Base-by-base conservation (phyloP, 163 green algal species). In the Prototheca wickerhamii region DNA sequence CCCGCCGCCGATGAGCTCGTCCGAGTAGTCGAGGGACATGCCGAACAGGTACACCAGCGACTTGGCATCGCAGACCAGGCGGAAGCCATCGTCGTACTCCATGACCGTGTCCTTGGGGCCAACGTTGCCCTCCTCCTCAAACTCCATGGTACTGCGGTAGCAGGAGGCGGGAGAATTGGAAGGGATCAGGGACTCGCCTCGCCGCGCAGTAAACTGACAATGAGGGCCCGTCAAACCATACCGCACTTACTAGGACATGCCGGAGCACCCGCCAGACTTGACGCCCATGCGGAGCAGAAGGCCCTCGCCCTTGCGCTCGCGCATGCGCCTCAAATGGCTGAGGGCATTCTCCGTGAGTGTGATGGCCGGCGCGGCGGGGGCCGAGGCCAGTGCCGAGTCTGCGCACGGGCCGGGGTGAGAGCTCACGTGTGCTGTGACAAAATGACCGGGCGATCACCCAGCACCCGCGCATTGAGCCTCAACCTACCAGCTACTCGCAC, bases 41-140 rank as follows among this genome's bases (percentile, higher is more conserved):
- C 91, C 91, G 73, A 95, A 97, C 12, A 97, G 75, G 60, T 95
- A 97, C 15, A 97, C 79, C 59, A 97, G 74, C 3, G 63, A 82
- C 70, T 97, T 97, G 46, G 86, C 73, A 72, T 97, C 87, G 54
- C 82, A 87, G 20, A 94, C 86, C 25, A 95, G 72, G 31, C 63
- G 74, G 64, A 95, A 85, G 23, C 78, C 80, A 4, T 73, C 75
- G 1, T 82, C 68, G 57, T 84, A 82, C 20, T 86, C 67, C 46
- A 91, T 79, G 43, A 82, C 67, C 0, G 65, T 34, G 46, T 84
- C 77, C 25, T 81, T 73, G 17, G 44, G 34, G 21, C 61, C 34
- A 20, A 88, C 58, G 30, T 90, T 86, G n/a, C 70, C 67, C 15
- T 70, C 34, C 5, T 81, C 50, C 51, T 88, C 85, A 67, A 96